A percentile compares a stretch with the other conserved stretches of the same genome.
These are phyloP conservation scores for Neonectria neomacrospora DNA, from an alignment of 2,329 filamentous ascomycete genomes.

Conservation along the genomic window DNA sequence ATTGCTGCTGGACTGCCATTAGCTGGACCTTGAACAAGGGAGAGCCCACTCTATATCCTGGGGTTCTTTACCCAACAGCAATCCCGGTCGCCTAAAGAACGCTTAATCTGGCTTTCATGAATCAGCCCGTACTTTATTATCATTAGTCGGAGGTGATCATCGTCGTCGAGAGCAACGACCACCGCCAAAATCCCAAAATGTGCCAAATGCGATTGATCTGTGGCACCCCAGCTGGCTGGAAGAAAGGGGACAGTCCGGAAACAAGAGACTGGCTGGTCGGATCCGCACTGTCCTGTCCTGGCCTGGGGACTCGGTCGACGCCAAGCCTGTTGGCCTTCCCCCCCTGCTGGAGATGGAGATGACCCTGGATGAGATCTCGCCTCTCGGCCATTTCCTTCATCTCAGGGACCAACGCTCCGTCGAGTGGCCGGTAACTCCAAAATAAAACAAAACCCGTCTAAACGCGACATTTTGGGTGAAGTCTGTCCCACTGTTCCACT, in stretches of 20 bases:
- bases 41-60: constrained; percentile 11
- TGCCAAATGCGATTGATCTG: not conserved
- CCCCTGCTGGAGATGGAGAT: constrained; percentile 29
- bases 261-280: constrained; percentile 26
- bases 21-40: constrained; percentile 1
- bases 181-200: constrained; percentile 10
- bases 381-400: constrained; percentile 26
- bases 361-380: constrained; percentile 37
- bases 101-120: constrained; percentile 9
- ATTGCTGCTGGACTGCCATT: constrained; percentile 6
- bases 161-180: constrained; percentile 5
- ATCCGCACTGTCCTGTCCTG: constrained; percentile 32
- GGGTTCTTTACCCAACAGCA: constrained; percentile 1
- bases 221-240: not conserved
- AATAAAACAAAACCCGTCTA: not conserved
- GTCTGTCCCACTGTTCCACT: not conserved
- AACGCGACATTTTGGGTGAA: not conserved
- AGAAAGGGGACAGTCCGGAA: not conserved
- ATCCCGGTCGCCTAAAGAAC: constrained; percentile 7
- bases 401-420: constrained; percentile 26
- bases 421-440: constrained; percentile 7
- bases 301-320: constrained; percentile 31
- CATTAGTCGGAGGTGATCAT: constrained; percentile 7
- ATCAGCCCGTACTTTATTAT: not conserved
- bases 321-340: constrained; percentile 36